Percentiles rank a stretch among this genome's conserved stretches.
Conservation (phyloP, 768 basidiomycete genomes). For the Symmetrospora coprosmae region DNA sequence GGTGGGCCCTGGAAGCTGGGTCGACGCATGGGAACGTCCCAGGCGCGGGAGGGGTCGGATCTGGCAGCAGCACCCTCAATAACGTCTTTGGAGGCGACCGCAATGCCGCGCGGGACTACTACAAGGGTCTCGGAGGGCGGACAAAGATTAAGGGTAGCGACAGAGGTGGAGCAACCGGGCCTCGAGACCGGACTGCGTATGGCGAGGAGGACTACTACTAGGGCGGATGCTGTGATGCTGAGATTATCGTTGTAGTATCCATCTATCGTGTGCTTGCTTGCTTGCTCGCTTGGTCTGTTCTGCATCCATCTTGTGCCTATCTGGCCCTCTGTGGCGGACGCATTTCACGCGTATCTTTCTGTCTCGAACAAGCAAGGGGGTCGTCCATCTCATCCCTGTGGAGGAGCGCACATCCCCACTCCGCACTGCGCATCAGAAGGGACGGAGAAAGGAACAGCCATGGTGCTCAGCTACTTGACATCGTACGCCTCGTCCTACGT, state of each 20-base stretch:
- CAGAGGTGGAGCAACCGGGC: slow-evolving; percentile 4
- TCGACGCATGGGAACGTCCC: background rate
- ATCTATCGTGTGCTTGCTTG: too few species aligned
- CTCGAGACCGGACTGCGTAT: slow-evolving; percentile 6
- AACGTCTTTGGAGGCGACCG: slow-evolving; percentile 24
- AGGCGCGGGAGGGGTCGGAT: background rate
- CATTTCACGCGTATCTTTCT: too few species aligned
- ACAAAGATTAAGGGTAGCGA: slow-evolving; percentile 28
- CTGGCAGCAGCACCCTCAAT: too few species aligned
- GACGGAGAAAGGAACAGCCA: background rate
- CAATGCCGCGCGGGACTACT: slow-evolving; percentile 30
- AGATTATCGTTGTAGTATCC: too few species aligned
- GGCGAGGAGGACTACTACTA: slow-evolving; percentile 18
- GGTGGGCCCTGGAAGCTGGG: slow-evolving; percentile 29
- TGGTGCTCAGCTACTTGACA: slow-evolving; percentile 17
- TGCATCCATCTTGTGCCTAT: too few species aligned
- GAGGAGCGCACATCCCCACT: background rate
- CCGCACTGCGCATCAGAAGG: background rate
- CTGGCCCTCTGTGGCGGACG: too few species aligned
- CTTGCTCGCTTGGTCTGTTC: too few species aligned
- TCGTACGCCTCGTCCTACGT: slow-evolving; percentile 7
- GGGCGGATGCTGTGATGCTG: background rate
- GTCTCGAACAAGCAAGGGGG: too few species aligned
- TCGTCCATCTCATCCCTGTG: too few species aligned
- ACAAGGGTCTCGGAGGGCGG: slow-evolving; percentile 30